Base-by-base conservation (phyloP, 225 moss, liverwort and hornwort species). In the Pseudisothecium myosuroides region DNA sequence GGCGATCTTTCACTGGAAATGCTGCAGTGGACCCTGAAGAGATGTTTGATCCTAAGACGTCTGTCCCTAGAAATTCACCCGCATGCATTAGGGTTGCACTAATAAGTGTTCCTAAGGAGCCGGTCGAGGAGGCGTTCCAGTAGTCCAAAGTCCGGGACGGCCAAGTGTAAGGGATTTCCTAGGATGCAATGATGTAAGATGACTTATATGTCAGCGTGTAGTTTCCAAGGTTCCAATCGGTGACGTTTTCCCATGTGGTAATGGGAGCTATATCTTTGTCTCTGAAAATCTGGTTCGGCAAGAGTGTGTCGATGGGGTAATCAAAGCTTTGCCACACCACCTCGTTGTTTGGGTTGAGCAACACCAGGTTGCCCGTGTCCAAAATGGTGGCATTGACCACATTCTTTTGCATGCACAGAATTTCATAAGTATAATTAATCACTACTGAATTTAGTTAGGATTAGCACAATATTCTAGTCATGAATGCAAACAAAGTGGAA, bases 41-140 rank as follows among this genome's bases (percentile, higher is more conserved):
- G 79, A 79, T 4, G 11, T 79, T 58, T 28, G 0, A 17, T 56
- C 58, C 17, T n/a, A 11, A 79, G 17, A 0, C 16, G 18, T 0
- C 37, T 37, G 26, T 79, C 17, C 79, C 58, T 58, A 6, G 39
- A 79, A 79, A 28, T 2, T 1, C 39, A 39, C 39, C 58, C 8
- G 2, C 17, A 17, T 5, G 28, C 17, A 7, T 79, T 58, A 79
- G 28, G 17, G 18, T 79, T 79, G 79, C 5, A 39, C 2, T 27
- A 39, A 26, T 11, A 11, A 79, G 58, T 39, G 0, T 16, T 3
- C n/a, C 1, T n/a, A n/a, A n/a, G n/a, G n/a, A n/a, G n/a, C n/a
- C n/a, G n/a, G n/a, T n/a, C n/a, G n/a, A n/a, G n/a, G 2, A 3
- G 6, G 6, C 6, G 0, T 0, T 0, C 10, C 10, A 37, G 6